phyloP scores from a whole-genome alignment of 176 grass and related monocot genomes.

The Lolium rigidum region DNA sequence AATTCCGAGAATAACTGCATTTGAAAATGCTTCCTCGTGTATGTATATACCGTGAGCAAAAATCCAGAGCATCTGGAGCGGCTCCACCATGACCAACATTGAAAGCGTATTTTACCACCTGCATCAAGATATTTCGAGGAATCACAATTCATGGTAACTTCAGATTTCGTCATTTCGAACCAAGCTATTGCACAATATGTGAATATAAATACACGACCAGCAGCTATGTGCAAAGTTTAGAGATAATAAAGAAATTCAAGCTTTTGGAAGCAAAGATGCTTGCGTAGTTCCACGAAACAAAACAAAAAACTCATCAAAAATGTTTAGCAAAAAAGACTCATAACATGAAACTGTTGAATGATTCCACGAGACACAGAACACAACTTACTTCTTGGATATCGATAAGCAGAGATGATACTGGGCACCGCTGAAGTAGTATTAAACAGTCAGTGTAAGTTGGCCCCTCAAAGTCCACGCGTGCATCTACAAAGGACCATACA shows the following conservation, averaged over 20 bases:
- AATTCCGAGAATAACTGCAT: not conserved
- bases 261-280: not conserved
- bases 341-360: not conserved
- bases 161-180: not conserved
- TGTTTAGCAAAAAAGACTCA: not conserved
- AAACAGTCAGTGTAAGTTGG: not conserved
- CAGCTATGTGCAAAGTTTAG: not conserved
- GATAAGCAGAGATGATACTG: not conserved
- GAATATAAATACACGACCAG: not conserved
- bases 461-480: not conserved
- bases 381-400: not conserved
- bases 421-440: not conserved
- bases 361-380: not conserved
- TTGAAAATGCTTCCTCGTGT: not conserved
- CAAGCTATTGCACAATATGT: not conserved
- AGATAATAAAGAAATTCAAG: not conserved
- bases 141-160: not conserved
- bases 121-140: not conserved
- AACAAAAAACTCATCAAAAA: not conserved
- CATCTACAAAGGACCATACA: not conserved
- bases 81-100: not conserved
- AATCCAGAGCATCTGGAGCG: not conserved
- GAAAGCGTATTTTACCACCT: not conserved
- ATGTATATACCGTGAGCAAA: conserved; percentile 5
- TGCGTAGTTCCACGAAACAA: not conserved